Conservation (phyloP, 495 filamentous ascomycete species). For the Apodospora peruviana region DNA sequence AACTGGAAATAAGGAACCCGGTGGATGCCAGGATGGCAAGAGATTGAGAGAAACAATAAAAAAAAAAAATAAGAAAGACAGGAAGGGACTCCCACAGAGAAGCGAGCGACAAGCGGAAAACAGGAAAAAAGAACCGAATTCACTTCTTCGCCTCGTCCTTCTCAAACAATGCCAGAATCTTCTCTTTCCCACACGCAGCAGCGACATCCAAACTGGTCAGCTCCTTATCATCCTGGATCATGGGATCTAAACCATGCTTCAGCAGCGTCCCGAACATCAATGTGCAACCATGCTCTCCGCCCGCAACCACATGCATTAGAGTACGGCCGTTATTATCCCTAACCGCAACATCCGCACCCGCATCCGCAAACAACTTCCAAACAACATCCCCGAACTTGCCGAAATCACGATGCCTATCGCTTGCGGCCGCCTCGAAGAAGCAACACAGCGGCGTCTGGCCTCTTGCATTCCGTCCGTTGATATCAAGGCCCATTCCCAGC, state of each 20-base stretch:
- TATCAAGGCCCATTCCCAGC: conserved; percentile 17
- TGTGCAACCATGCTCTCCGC: background rate
- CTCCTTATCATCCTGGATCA: conserved; percentile 23
- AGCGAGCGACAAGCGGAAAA: too few relatives aligned
- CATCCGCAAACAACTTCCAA: conserved; percentile 2
- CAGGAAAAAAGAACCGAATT: too few relatives aligned
- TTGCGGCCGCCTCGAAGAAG: conserved; percentile 4
- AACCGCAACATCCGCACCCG: conserved; percentile 7
- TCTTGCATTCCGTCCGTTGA: conserved; percentile 25
- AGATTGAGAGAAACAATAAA: too few relatives aligned
- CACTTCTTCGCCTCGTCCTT: conserved; percentile 4
- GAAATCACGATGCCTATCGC: background rate
- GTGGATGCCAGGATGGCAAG: too few relatives aligned
- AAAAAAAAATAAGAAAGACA: too few relatives aligned
- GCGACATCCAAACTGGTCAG: conserved; percentile 22
- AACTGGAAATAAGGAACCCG: too few relatives aligned
- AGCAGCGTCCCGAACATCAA: conserved; percentile 19
- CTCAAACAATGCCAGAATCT: conserved; percentile 12
- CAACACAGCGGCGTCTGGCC: conserved; percentile 30
- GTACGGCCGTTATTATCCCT: conserved; percentile 5
- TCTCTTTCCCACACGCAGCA: conserved; percentile 11
- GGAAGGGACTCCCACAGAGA: too few relatives aligned
- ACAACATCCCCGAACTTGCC: background rate
- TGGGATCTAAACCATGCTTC: conserved; percentile 23
- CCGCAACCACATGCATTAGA: conserved; percentile 18